Conservation (phyloP, 2,329 filamentous ascomycete species). For the Monilinia fructicola region DNA sequence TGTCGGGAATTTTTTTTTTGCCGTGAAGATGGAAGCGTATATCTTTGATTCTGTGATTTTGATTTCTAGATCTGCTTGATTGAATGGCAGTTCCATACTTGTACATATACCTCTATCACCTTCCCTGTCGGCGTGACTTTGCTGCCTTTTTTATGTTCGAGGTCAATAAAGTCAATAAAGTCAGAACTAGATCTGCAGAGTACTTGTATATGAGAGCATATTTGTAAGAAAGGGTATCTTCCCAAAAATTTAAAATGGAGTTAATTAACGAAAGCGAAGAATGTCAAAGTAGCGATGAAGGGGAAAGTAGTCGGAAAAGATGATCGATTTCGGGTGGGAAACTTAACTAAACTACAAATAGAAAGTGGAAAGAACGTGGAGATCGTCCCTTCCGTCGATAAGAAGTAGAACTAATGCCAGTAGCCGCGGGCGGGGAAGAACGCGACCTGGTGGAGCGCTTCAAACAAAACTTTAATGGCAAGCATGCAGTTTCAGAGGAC, state of each 20-base stretch:
- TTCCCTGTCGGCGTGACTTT: too few relatives aligned
- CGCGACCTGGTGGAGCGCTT: background rate
- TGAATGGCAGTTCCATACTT: slow-evolving; percentile 45
- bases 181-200: too few relatives aligned
- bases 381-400: background rate
- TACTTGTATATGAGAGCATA: too few relatives aligned
- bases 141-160: too few relatives aligned
- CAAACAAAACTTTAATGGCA: background rate
- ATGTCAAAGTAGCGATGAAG: background rate
- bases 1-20: slow-evolving; percentile 53
- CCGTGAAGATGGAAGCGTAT: slow-evolving; percentile 45
- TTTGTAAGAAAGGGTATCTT: too few relatives aligned
- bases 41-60: slow-evolving; percentile 60
- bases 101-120: too few relatives aligned
- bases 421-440: slow-evolving; percentile 2
- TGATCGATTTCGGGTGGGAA: background rate
- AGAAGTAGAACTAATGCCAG: background rate
- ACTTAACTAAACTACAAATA: background rate
- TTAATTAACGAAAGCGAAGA: slow-evolving; percentile 48
- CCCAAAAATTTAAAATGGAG: too few relatives aligned
- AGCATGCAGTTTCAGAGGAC: background rate
- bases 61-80: slow-evolving; percentile 61
- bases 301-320: background rate
- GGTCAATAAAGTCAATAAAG: too few relatives aligned
- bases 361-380: background rate